Base-by-base conservation (phyloP, 139 green algal genomes). In the Micractinium conductrix region DNA sequence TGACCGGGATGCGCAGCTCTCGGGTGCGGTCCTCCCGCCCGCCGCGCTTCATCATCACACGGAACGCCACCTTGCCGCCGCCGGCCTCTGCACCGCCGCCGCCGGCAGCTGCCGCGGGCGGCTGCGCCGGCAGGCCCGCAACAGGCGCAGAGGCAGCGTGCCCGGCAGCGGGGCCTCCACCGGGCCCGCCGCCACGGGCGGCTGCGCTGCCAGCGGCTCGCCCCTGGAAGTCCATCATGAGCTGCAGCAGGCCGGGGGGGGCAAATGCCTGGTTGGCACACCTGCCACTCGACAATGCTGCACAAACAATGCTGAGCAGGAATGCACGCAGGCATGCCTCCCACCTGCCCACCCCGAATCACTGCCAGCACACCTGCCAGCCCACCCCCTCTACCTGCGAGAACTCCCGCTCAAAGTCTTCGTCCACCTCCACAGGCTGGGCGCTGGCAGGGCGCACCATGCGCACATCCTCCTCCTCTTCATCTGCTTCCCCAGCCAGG, bases 371-470 rank as follows among this genome's bases (percentile, higher is more conserved):
- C n/a, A n/a, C n/a, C n/a, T n/a, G n/a, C n/a, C n/a, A n/a, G n/a
- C n/a, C n/a, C n/a, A n/a, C n/a, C n/a, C n/a, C n/a, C n/a, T n/a
- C n/a, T n/a, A n/a, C n/a, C n/a, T n/a, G 78, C 2, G 81, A 74
- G 33, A 94, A 91, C 78, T 96, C 93, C 4, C 90, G 86, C 84
- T 96, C 93, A 87, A 96, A 96, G 10, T 96, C 93, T 35, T 91
- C 89, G 63, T 96, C 93, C 16, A 86, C 86, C 55, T 90, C 87
- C 42, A 67, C 45, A 14, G 55, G 9, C 4, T 48, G 37, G 22
- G 74, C 45, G n/a, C 22, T n/a, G 68, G 78, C 81, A 30, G 71
- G 69, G 24, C 81, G 42, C 58, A 90, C 48, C 71, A 87, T 85
- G 43, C 86, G 81, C 42, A 84, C 86, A 30, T 91, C 91, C 42